Evolutionary conservation across 768 basidiomycete species (phyloP).

Genomic region (Rhizopogon rudus): DNA sequence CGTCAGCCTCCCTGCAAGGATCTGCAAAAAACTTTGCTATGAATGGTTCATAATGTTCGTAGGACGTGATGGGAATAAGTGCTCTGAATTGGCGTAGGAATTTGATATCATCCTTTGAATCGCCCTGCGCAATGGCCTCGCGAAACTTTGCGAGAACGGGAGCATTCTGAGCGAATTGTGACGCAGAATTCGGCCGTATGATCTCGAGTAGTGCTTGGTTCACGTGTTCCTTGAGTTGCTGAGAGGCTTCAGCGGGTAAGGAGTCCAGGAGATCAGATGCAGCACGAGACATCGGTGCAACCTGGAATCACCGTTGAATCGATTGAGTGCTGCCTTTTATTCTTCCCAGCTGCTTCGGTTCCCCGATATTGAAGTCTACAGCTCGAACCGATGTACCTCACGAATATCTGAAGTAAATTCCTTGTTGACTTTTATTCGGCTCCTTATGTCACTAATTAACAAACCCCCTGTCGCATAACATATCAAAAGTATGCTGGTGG

Average conservation of each 20-base stretch:
- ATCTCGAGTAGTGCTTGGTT: not conserved
- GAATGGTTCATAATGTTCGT: conserved; percentile 13
- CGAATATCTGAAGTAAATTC: too few relatives aligned
- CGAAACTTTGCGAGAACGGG: conserved; percentile 6
- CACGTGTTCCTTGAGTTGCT: not conserved
- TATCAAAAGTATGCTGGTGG: too few relatives aligned
- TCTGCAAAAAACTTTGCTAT: conserved; percentile 7
- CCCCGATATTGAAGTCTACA: too few relatives aligned
- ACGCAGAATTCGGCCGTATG: conserved; percentile 8
- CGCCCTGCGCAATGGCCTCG: conserved; percentile 1
- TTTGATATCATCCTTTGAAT: not conserved
- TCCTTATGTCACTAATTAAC: too few relatives aligned
- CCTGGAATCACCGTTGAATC: too few relatives aligned
- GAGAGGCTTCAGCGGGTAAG: not conserved
- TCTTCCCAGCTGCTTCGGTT: too few relatives aligned
- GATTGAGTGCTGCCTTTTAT: too few relatives aligned
- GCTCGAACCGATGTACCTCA: too few relatives aligned
- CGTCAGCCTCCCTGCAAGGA: conserved; percentile 16
- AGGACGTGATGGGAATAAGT: conserved; percentile 8
- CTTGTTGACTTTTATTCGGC: too few relatives aligned
- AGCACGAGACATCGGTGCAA: not conserved
- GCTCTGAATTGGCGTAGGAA: conserved; percentile 8
- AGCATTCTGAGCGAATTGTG: conserved; percentile 6
- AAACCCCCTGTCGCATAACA: too few relatives aligned
- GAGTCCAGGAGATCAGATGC: not conserved